A percentile compares a stretch with the other conserved stretches of the same genome.
Evolutionary conservation across 2,329 filamentous ascomycete genomes (phyloP).

Genomic region (Verticillium zaregamsianum): DNA sequence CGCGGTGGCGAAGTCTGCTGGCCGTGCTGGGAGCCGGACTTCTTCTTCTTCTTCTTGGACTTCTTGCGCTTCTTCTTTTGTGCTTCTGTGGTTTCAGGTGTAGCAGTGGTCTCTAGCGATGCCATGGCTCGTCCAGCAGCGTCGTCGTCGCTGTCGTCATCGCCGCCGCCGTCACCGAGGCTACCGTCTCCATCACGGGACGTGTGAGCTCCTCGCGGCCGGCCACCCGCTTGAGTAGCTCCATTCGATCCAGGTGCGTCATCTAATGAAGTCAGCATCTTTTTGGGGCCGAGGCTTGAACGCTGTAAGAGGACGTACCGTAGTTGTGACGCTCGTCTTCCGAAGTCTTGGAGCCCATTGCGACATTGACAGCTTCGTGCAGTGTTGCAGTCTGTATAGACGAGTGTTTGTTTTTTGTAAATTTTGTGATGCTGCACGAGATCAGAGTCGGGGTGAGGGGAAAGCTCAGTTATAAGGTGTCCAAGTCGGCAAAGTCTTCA

Average conservation of each 20-base stretch:
- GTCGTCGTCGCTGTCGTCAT: constrained; percentile 21
- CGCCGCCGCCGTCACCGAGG: constrained; percentile 26
- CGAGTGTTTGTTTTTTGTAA: neutral
- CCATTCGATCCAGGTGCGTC: constrained; percentile 12
- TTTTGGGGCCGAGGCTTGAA: constrained; percentile 3
- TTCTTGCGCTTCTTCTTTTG: constrained; percentile 10
- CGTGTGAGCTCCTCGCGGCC: constrained; percentile 33
- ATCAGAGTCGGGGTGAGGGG: neutral
- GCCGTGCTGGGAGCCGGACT: neutral
- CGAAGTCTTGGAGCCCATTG: constrained; percentile 35
- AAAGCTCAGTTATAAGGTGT: neutral
- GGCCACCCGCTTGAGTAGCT: constrained; percentile 27
- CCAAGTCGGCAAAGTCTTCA: neutral
- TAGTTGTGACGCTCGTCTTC: constrained; percentile 28
- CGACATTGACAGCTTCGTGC: constrained; percentile 14
- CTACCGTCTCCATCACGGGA: constrained; percentile 37
- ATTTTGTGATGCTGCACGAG: neutral
- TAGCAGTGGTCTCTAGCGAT: neutral
- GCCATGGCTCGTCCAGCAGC: constrained; percentile 12
- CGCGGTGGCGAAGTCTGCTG: constrained; percentile 27
- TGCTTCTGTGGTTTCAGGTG: neutral
- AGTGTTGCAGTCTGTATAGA: neutral
- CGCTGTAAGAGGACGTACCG: constrained; percentile 17
- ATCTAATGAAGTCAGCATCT: constrained; percentile 15
- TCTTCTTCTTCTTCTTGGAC: constrained; percentile 15